Percentiles rank a stretch among this genome's conserved stretches.
Conservation (phyloP, 352 stramenopile genomes). For the Blastocystis sp. region DNA sequence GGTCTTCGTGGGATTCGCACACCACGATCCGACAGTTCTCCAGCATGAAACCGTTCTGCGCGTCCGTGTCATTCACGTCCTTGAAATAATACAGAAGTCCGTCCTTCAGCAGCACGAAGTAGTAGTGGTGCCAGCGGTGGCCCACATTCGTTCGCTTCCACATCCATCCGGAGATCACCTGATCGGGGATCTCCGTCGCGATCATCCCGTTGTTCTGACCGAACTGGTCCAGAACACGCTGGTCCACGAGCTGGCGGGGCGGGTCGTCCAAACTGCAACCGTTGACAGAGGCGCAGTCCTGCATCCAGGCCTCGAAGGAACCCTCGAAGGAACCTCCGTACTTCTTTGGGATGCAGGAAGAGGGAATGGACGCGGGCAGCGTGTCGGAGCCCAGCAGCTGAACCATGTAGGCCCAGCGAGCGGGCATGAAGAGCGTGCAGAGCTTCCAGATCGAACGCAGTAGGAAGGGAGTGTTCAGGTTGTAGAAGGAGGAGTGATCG, state of each 20-base stretch:
- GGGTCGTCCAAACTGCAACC: slow-evolving; percentile 12
- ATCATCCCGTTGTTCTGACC: slow-evolving; percentile 65
- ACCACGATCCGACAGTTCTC: slow-evolving; percentile 63
- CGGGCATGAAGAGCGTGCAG: slow-evolving; percentile 49
- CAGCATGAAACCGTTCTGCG: slow-evolving; percentile 66
- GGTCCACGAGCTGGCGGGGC: slow-evolving; percentile 44
- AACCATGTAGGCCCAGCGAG: slow-evolving; percentile 52
- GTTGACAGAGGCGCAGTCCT: slow-evolving; percentile 31
- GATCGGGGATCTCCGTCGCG: slow-evolving; percentile 45
- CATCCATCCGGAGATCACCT: slow-evolving; percentile 20
- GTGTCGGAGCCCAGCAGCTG: slow-evolving; percentile 23
- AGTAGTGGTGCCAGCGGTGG: slow-evolving; percentile 68
- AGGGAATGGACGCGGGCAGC: slow-evolving; percentile 15
- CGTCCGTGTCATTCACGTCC: slow-evolving; percentile 30
- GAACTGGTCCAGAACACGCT: slow-evolving; percentile 66
- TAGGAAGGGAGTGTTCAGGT: slow-evolving; percentile 60
- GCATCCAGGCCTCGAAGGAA: slow-evolving; percentile 31
- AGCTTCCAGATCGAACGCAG: slow-evolving; percentile 52
- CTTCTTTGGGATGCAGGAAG: not conserved
- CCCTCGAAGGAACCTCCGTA: slow-evolving; percentile 20
- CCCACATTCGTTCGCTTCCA: slow-evolving; percentile 65
- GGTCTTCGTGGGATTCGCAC: slow-evolving; percentile 56
- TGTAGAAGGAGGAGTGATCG: slow-evolving; percentile 8
- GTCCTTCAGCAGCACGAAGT: slow-evolving; percentile 60
- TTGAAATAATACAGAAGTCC: slow-evolving; percentile 66